These are phyloP conservation scores for Vinca minor DNA, from an alignment of 257 asterid species.

Conservation along the genomic window DNA sequence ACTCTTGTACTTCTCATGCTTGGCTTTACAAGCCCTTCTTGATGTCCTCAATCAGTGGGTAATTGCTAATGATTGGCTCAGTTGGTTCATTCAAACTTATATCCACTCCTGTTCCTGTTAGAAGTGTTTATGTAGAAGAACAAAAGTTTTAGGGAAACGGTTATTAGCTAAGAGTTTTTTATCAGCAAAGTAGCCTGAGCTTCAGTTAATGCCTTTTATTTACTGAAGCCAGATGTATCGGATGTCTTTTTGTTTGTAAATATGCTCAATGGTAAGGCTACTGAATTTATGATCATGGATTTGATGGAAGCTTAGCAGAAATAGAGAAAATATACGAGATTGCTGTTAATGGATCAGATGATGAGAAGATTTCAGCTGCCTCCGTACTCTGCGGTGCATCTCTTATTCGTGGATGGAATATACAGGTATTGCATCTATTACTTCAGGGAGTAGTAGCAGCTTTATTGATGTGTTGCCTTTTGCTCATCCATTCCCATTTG, in stretches of 20 bases:
- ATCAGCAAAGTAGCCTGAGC: slow-evolving; percentile 18
- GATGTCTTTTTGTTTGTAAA: slow-evolving; percentile 8
- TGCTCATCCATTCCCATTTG: not conserved
- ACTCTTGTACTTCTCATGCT: not conserved
- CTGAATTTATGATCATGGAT: slow-evolving; percentile 59
- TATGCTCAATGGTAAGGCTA: slow-evolving; percentile 29
- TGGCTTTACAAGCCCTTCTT: not conserved
- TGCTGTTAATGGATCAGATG: slow-evolving; percentile 79
- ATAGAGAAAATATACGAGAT: slow-evolving; percentile 86
- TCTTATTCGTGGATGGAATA: slow-evolving; percentile 91
- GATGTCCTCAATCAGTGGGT: not conserved
- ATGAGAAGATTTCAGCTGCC: slow-evolving; percentile 92
- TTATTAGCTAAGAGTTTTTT: slow-evolving; percentile 4
- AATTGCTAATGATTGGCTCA: not conserved
- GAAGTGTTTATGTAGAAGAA: not conserved
- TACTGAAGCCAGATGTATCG: slow-evolving; percentile 28
- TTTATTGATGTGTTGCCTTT: not conserved
- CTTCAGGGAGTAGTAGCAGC: slow-evolving; percentile 1
- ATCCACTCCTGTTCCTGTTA: not conserved
- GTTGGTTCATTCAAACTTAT: not conserved
- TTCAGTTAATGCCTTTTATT: slow-evolving; percentile 21
- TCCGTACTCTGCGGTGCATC: slow-evolving; percentile 89
- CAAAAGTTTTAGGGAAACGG: not conserved
- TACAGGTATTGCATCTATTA: slow-evolving; percentile 53
- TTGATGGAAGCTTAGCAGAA: slow-evolving; percentile 95